These are phyloP conservation scores for Cryphonectria japonica DNA, from an alignment of 2,329 filamentous ascomycete genomes.

Conservation along the genomic window DNA sequence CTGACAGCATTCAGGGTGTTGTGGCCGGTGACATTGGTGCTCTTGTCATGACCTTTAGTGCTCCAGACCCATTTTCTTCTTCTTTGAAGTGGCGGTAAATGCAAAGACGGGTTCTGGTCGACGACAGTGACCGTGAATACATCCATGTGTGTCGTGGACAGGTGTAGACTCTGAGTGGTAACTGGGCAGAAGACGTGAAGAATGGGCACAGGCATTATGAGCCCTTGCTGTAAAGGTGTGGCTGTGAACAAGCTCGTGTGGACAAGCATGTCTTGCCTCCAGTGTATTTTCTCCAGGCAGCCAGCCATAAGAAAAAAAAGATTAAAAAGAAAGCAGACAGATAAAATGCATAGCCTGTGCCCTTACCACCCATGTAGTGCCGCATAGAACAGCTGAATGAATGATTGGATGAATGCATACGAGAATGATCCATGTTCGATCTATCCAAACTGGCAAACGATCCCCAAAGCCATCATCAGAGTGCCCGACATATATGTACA, in stretches of 20 bases:
- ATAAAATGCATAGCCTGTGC: too few species aligned
- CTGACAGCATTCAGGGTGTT: constrained; percentile 38
- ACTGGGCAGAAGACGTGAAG: neutral
- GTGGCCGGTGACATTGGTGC: constrained; percentile 19
- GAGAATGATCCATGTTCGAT: too few species aligned
- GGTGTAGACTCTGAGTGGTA: neutral
- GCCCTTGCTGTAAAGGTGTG: neutral
- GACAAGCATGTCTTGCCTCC: neutral
- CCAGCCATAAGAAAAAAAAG: too few species aligned
- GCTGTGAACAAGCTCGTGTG: neutral
- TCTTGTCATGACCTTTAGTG: neutral
- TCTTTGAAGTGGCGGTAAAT: neutral
- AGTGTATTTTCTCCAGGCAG: neutral
- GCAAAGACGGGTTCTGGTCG: neutral
- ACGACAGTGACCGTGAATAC: neutral
- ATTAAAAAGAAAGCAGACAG: too few species aligned
- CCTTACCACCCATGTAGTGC: too few species aligned
- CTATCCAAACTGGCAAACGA: too few species aligned
- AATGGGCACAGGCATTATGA: neutral
- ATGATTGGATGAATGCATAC: too few species aligned
- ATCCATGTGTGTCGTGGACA: neutral
- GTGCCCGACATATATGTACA: neutral
- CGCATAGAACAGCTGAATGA: too few species aligned
- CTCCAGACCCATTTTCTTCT: neutral
- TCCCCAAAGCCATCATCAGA: too few species aligned